Evolutionary conservation across 345 rosid species (phyloP), one percentile per base, ranked within the genome.

Genomic region (Ceriops tagal): DNA sequence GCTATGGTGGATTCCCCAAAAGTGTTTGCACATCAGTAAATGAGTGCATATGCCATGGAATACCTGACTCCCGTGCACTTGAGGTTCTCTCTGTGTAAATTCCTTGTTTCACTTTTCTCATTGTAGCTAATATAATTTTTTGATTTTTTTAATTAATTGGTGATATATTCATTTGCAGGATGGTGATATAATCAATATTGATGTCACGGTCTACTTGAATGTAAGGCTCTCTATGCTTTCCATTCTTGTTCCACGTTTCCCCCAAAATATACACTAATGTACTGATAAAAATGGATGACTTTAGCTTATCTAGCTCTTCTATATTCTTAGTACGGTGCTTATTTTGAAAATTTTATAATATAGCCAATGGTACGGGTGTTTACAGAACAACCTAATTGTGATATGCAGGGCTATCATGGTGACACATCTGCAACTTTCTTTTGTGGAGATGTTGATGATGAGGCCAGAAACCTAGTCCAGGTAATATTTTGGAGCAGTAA

Each of bases 1-100:
- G 98, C 24, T 93, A 93, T 80, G 97, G 96, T 55, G 95, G 97
- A 58, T 93, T 93, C 74, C 98, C 98, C 3, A 91, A 91, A 84
- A 91, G 98, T 84, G 98, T 91, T 10, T 93, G 98, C 74, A 93
- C 98, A 16, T 93, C 98, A 32, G 92, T 93, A 57, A 93, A 91
- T 69, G 97, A 93, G 79, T 93, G 98, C 61, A 93, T 93, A 75
- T 93, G 98, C 83, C 98, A 93, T 77, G 98, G 97, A 49, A 93
- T 93, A 59, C 98, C 98, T 10, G 96, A 93, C 77, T 87, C 97
- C 64, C 73, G 86, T 61, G 83, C 89, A 51, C 93, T 93, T 58
- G 96, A 91, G 97, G 97, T 89, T 52, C 39, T 74, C 39, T 22
- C 22, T 24, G 6, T 56, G 68, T 59, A 75, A 66, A 51, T 53